Conservation (phyloP, 495 filamentous ascomycete genomes). For the Neurospora sp. region DNA sequence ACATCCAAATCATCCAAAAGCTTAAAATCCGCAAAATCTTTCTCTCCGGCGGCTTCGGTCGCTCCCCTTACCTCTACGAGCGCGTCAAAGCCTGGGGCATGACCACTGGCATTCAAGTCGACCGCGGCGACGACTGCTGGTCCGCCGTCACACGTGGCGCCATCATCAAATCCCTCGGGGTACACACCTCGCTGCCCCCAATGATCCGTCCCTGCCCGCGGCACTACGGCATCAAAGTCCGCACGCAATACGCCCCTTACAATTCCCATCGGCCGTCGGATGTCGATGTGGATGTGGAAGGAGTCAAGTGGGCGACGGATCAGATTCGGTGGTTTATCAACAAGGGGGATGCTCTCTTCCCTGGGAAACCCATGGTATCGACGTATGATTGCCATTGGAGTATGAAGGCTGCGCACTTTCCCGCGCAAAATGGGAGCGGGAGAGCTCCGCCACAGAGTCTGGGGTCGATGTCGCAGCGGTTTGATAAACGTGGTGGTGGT, state of each 20-base stretch:
- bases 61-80: slow-evolving; percentile 13
- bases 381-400: slow-evolving; percentile 15
- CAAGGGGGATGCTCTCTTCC: slow-evolving; percentile 18
- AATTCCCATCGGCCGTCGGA: slow-evolving; percentile 6
- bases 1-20: slow-evolving; percentile 12
- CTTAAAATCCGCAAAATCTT: slow-evolving; percentile 16
- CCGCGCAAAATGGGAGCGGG: not conserved
- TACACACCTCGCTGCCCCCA: slow-evolving; percentile 12
- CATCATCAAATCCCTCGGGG: slow-evolving; percentile 19
- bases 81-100: slow-evolving; percentile 9
- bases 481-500: not conserved
- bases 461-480: not conserved
- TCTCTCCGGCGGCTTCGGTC: slow-evolving; percentile 17
- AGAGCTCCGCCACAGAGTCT: not conserved
- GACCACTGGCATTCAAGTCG: slow-evolving; percentile 8
- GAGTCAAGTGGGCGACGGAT: slow-evolving; percentile 12
- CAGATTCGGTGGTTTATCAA: slow-evolving; percentile 19
- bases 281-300: slow-evolving; percentile 9
- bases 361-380: slow-evolving; percentile 6
- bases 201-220: slow-evolving; percentile 13
- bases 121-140: slow-evolving; percentile 19
- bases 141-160: slow-evolving; percentile 21
- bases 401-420: slow-evolving; percentile 10
- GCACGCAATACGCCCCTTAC: slow-evolving; percentile 6
- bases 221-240: slow-evolving; percentile 21